These are phyloP conservation scores for Cladophialophora immunda DNA, from an alignment of 2,329 filamentous ascomycete genomes.

Conservation along the genomic window DNA sequence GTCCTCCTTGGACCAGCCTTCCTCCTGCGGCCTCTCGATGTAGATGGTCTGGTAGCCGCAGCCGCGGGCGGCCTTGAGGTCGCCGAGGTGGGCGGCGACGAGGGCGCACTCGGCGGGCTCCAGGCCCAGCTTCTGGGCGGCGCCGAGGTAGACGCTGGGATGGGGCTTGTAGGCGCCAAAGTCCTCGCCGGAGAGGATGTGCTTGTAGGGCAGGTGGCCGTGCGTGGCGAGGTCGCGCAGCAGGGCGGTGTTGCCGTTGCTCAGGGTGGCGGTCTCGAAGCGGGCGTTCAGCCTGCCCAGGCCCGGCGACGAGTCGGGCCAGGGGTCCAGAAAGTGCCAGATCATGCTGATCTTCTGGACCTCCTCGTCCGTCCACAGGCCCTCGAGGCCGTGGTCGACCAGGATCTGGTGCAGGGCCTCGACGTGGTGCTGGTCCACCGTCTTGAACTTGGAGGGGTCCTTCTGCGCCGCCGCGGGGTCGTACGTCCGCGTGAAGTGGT, in stretches of 20 bases:
- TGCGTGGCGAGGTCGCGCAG: constrained; percentile 69
- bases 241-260: constrained; percentile 76
- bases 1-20: constrained; percentile 64
- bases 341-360: constrained; percentile 69
- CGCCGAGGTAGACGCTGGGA: constrained; percentile 71
- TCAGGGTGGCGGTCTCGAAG: constrained; percentile 72
- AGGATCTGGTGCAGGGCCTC: constrained; percentile 70
- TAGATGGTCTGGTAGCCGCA: constrained; percentile 76
- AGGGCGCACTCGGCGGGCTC: constrained; percentile 72
- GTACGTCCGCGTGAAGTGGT: constrained; percentile 63
- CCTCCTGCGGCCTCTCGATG: constrained; percentile 73
- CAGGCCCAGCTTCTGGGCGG: constrained; percentile 66
- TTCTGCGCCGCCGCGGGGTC: constrained; percentile 44
- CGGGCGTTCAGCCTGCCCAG: constrained; percentile 64
- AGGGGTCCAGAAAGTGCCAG: constrained; percentile 78
- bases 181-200: constrained; percentile 72
- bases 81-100: constrained; percentile 78
- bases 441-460: constrained; percentile 63
- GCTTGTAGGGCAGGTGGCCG: constrained; percentile 68
- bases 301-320: constrained; percentile 68
- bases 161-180: constrained; percentile 80
- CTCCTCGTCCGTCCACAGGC: constrained; percentile 70
- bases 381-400: constrained; percentile 61
- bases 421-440: constrained; percentile 76
- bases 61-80: constrained; percentile 71